Conservation (phyloP, 202 grass and related monocot species). For the Saccharum hybrid region DNA sequence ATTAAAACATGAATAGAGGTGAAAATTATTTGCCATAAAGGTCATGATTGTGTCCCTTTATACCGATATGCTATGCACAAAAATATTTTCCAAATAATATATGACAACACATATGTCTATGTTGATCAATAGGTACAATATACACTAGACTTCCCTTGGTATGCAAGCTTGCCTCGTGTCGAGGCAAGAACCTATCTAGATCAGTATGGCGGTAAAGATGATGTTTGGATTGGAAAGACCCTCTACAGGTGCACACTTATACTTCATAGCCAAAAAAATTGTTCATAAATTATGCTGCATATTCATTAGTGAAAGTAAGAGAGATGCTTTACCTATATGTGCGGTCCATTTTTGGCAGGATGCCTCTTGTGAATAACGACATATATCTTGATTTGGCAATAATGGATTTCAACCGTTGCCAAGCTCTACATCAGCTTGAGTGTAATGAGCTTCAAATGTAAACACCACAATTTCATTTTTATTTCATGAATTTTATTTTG, state of each 20-base stretch:
- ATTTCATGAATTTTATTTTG: background rate
- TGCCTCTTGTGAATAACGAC: constrained; percentile 83
- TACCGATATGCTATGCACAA: too few species aligned
- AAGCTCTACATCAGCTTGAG: constrained; percentile 74
- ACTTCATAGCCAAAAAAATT: background rate
- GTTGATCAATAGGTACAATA: constrained; percentile 67
- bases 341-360: constrained; percentile 48
- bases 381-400: constrained; percentile 69
- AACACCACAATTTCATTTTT: background rate
- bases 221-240: constrained; percentile 95
- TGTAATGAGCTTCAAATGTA: constrained; percentile 64
- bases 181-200: constrained; percentile 79
- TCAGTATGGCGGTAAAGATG: constrained; percentile 77
- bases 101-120: background rate
- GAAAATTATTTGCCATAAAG: too few species aligned
- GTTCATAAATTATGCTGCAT: background rate
- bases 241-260: constrained; percentile 63
- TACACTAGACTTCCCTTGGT: constrained; percentile 83
- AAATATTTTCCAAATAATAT: background rate
- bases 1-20: background rate
- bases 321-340: background rate
- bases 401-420: constrained; percentile 76
- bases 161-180: constrained; percentile 71
- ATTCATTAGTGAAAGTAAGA: background rate
- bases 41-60: background rate